Conservation (phyloP, 306 rosid species). For the Luffa aegyptiaca region DNA sequence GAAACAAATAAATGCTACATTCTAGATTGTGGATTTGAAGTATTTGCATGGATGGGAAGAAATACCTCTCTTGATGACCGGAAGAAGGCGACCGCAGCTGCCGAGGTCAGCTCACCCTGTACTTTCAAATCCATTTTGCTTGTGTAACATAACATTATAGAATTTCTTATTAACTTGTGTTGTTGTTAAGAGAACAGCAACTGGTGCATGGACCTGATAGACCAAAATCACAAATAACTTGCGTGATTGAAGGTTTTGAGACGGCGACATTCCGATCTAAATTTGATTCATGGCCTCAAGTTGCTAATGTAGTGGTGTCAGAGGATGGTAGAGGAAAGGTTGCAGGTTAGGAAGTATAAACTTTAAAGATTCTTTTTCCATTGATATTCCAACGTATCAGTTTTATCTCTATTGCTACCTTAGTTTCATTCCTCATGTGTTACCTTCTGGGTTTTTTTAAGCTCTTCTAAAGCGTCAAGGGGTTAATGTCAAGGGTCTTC, state of each 20-base stretch:
- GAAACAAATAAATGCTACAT: constrained; percentile 75
- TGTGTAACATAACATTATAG: constrained; percentile 5
- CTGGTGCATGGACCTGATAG: constrained; percentile 39
- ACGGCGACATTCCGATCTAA: constrained; percentile 82
- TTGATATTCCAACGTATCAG: neutral
- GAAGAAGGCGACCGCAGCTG: constrained; percentile 67
- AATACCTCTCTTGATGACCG: constrained; percentile 78
- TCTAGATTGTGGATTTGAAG: constrained; percentile 78
- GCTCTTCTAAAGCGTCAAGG: constrained; percentile 99
- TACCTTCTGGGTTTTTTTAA: constrained; percentile 23
- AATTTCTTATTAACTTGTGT: constrained; percentile 6
- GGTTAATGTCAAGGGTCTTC: constrained; percentile 87
- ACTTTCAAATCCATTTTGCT: constrained; percentile 13
- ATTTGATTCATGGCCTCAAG: constrained; percentile 83
- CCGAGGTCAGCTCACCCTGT: constrained; percentile 50
- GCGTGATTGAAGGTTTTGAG: constrained; percentile 95
- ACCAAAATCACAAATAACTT: constrained; percentile 57
- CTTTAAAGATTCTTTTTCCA: neutral
- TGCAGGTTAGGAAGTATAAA: constrained; percentile 67
- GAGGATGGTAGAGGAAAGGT: constrained; percentile 99
- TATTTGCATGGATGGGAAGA: constrained; percentile 93
- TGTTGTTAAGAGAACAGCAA: constrained; percentile 44
- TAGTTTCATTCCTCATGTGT: neutral
- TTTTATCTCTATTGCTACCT: neutral
- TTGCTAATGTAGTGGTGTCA: constrained; percentile 41